Percentiles rank a stretch among this genome's conserved stretches.
Conservation (phyloP, 441 rosid genomes). For the Populus tomentosa region DNA sequence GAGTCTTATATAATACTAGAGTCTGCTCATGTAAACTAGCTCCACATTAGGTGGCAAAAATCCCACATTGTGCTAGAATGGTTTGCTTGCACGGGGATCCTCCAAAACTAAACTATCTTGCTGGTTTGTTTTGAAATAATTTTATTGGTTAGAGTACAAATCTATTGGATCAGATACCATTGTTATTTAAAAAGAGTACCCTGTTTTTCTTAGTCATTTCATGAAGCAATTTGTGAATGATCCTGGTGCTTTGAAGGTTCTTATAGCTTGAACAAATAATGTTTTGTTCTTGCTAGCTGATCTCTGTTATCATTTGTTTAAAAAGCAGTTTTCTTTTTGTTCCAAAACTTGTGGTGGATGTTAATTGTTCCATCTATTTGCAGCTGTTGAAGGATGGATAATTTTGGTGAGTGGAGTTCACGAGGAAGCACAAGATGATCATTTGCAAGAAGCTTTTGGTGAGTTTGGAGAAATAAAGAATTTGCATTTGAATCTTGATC, state of each 20-base stretch:
- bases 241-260: neutral
- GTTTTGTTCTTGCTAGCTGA: neutral
- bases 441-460: slow-evolving; percentile 74
- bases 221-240: neutral
- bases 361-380: slow-evolving; percentile 8
- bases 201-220: neutral
- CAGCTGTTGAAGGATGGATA: slow-evolving; percentile 99
- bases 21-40: neutral
- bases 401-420: slow-evolving; percentile 81
- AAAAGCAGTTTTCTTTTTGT: neutral
- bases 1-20: neutral
- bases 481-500: slow-evolving; percentile 86
- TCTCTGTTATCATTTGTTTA: slow-evolving; percentile 1
- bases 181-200: neutral
- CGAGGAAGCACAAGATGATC: slow-evolving; percentile 96
- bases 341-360: neutral
- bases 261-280: neutral
- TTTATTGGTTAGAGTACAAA: neutral
- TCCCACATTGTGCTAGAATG: neutral
- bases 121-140: neutral
- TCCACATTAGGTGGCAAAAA: neutral
- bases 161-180: neutral
- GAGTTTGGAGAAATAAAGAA: slow-evolving; percentile 90
- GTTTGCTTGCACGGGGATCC: neutral
- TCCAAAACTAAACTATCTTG: neutral